Percentiles rank a stretch among this genome's conserved stretches.
Conservation (phyloP, 163 green algal species). For the Chlamydomonas reinhardtii region DNA sequence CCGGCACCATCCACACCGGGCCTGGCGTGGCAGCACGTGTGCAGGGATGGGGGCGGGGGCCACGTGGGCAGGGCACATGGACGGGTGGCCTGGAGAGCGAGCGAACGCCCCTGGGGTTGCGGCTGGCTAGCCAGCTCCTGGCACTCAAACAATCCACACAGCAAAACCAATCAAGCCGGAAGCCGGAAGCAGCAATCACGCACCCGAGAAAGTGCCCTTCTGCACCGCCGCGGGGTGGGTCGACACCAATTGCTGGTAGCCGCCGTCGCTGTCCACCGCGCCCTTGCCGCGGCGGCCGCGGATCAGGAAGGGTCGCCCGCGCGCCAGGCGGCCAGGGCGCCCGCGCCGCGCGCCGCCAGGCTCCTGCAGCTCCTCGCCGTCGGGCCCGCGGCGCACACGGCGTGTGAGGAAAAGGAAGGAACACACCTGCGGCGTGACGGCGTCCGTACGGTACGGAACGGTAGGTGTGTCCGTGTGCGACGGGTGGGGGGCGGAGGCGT, state of each 20-base stretch:
- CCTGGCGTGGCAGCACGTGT: background rate
- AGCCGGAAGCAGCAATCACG: too few relatives aligned
- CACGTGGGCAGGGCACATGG: too few relatives aligned
- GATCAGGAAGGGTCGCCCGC: background rate
- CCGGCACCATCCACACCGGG: slow-evolving; percentile 33
- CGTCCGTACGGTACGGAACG: too few relatives aligned
- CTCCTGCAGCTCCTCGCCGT: background rate
- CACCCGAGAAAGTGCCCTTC: slow-evolving; percentile 18
- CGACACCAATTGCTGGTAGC: background rate
- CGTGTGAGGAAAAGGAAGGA: slow-evolving; percentile 18
- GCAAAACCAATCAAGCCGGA: too few relatives aligned
- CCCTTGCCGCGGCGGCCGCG: background rate
- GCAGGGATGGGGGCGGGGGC: too few relatives aligned
- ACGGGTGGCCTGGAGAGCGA: too few relatives aligned
- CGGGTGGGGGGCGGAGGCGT: too few relatives aligned
- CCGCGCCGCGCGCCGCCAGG: background rate
- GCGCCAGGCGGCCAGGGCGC: background rate
- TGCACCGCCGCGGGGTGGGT: slow-evolving; percentile 16
- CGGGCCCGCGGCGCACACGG: background rate
- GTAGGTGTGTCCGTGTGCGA: too few relatives aligned
- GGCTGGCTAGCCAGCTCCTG: too few relatives aligned
- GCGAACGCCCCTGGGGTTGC: too few relatives aligned
- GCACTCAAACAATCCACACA: too few relatives aligned
- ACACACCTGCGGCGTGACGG: background rate
- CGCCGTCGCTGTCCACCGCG: background rate